A percentile compares a stretch with the other conserved stretches of the same genome.
These are phyloP conservation scores for Dendrobium officinale DNA, from an alignment of 106 monocot genomes.

Conservation along the genomic window DNA sequence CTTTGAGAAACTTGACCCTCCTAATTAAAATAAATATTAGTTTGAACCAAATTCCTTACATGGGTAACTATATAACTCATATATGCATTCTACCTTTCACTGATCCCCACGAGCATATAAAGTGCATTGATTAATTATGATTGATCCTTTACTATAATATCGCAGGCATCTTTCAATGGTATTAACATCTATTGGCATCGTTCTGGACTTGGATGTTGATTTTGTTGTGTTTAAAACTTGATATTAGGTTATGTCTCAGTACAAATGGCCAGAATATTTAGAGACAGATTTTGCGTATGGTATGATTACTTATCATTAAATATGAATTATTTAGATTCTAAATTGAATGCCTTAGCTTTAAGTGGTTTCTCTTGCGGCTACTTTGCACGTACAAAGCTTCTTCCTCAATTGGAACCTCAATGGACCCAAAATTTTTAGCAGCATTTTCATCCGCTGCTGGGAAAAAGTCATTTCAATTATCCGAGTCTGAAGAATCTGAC, in stretches of 20 bases:
- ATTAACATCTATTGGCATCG: no score
- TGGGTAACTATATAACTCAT: no score
- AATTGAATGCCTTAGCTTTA: not conserved
- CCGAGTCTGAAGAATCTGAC: constrained; percentile 86
- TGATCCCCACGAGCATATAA: no score
- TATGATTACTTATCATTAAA: constrained; percentile 10
- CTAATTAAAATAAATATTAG: no score
- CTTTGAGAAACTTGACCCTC: no score
- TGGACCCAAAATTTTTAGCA: constrained; percentile 61
- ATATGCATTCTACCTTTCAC: no score
- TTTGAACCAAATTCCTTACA: no score
- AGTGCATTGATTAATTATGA: no score
- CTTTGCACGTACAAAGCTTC: constrained; percentile 33
- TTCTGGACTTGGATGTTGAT: not conserved
- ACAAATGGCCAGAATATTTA: constrained; percentile 70
- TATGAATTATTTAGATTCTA: not conserved
- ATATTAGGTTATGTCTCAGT: constrained; percentile 47
- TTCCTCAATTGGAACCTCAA: constrained; percentile 77
- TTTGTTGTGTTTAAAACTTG: not conserved
- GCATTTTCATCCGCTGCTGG: constrained; percentile 72
- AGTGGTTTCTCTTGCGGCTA: not conserved
- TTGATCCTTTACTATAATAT: no score
- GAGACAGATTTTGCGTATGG: constrained; percentile 91
- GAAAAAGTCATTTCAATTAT: constrained; percentile 46
- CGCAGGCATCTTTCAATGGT: not conserved